These are phyloP conservation scores for Heliophila coronopifolia DNA, from an alignment of 441 rosid species.

Conservation along the genomic window DNA sequence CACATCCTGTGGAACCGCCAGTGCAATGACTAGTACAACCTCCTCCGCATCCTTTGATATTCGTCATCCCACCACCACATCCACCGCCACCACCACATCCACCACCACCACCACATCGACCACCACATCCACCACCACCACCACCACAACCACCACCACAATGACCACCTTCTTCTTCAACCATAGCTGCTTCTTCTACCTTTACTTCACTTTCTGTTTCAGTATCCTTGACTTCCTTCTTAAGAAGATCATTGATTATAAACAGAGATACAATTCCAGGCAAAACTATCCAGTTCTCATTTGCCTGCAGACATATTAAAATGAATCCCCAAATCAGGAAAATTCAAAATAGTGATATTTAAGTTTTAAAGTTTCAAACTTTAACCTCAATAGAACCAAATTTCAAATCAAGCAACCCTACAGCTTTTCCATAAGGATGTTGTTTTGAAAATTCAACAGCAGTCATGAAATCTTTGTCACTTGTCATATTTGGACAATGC, in stretches of 20 bases:
- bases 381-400: constrained; percentile 54
- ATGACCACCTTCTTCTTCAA: constrained; percentile 26
- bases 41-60: constrained; percentile 22
- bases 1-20: constrained; percentile 32
- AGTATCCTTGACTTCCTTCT: constrained; percentile 34
- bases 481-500: constrained; percentile 35
- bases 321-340: background rate
- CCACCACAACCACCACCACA: constrained; percentile 29
- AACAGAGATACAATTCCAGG: constrained; percentile 50
- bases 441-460: constrained; percentile 59
- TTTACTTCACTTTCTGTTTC: constrained; percentile 25
- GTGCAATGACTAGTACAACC: constrained; percentile 27
- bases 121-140: constrained; percentile 24
- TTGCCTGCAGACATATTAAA: constrained; percentile 39
- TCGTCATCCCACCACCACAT: constrained; percentile 29
- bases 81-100: constrained; percentile 15
- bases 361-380: background rate
- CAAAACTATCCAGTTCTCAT: constrained; percentile 55
- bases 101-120: constrained; percentile 21
- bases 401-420: constrained; percentile 60
- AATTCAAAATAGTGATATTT: background rate
- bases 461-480: constrained; percentile 52
- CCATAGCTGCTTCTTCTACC: constrained; percentile 19
- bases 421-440: constrained; percentile 74
- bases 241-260: constrained; percentile 41